Conservation (phyloP, 441 rosid species). For the Brassica hybrid region DNA sequence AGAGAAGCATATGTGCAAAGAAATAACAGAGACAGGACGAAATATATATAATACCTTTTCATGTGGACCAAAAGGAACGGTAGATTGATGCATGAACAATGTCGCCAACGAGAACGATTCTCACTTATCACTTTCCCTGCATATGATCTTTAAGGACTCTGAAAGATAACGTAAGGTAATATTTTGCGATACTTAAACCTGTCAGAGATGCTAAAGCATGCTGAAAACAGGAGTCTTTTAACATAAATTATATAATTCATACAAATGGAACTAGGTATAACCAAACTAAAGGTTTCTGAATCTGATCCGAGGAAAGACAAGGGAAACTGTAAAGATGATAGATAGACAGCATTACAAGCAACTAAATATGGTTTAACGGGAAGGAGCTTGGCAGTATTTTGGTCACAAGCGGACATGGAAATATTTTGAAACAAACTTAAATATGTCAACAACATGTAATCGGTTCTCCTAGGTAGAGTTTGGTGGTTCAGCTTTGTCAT, state of each 20-base stretch:
- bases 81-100: slow-evolving; percentile 14
- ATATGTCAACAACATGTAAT: slow-evolving; percentile 56
- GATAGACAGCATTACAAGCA: slow-evolving; percentile 42
- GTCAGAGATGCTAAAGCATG: slow-evolving; percentile 30
- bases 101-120: slow-evolving; percentile 4
- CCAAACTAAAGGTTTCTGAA: slow-evolving; percentile 53
- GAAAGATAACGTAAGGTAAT: neutral
- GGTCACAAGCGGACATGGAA: slow-evolving; percentile 64
- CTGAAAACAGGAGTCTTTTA: neutral
- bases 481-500: slow-evolving; percentile 89
- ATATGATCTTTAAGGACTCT: slow-evolving; percentile 20
- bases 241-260: slow-evolving; percentile 44
- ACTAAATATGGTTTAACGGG: slow-evolving; percentile 66
- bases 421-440: slow-evolving; percentile 47
- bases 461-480: slow-evolving; percentile 81
- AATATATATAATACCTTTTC: slow-evolving; percentile 27
- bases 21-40: neutral
- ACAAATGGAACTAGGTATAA: slow-evolving; percentile 55
- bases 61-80: slow-evolving; percentile 25
- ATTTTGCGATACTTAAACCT: slow-evolving; percentile 4
- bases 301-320: slow-evolving; percentile 46
- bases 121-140: slow-evolving; percentile 35
- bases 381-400: slow-evolving; percentile 66
- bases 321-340: slow-evolving; percentile 28
- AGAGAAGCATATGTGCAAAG: slow-evolving; percentile 19